These are phyloP conservation scores for Phytophthora palmivora DNA, from an alignment of 352 stramenopile species.

Conservation along the genomic window DNA sequence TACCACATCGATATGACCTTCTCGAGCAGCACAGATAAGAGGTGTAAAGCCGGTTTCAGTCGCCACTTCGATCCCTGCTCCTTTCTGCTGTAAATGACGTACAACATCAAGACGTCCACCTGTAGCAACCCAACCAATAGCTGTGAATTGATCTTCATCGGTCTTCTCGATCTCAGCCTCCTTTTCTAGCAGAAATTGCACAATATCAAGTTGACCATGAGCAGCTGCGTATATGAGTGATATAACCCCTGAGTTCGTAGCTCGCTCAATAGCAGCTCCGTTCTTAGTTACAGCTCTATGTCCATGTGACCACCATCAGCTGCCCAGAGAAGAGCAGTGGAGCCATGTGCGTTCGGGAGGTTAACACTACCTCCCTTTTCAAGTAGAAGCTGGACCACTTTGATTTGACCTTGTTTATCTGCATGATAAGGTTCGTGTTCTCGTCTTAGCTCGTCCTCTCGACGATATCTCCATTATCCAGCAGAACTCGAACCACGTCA, in stretches of 20 bases:
- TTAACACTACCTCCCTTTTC: conserved; percentile 1
- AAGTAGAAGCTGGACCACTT: neutral
- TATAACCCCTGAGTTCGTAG: too few species aligned
- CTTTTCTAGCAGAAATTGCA: neutral
- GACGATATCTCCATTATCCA: conserved; percentile 4
- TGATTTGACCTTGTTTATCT: conserved; percentile 2
- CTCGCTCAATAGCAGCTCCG: too few species aligned
- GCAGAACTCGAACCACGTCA: conserved; percentile 3
- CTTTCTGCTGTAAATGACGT: too few species aligned
- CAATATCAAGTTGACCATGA: neutral
- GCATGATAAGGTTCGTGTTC: conserved; percentile 2
- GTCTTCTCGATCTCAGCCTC: neutral
- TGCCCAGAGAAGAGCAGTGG: conserved; percentile 1
- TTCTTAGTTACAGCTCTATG: too few species aligned
- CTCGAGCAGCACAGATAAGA: too few species aligned
- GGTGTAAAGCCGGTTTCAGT: too few species aligned
- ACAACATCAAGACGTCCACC: too few species aligned
- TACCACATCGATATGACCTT: conserved; percentile 1
- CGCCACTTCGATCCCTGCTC: too few species aligned
- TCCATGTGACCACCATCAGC: neutral
- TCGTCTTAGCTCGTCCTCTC: neutral
- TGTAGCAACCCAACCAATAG: too few species aligned
- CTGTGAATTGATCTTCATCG: too few species aligned
- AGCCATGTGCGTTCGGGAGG: neutral
- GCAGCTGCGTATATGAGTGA: too few species aligned